Evolutionary conservation across 495 filamentous ascomycete species (phyloP), one percentile per base, ranked within the genome.

Genomic region (Tetracladium marchalianum): DNA sequence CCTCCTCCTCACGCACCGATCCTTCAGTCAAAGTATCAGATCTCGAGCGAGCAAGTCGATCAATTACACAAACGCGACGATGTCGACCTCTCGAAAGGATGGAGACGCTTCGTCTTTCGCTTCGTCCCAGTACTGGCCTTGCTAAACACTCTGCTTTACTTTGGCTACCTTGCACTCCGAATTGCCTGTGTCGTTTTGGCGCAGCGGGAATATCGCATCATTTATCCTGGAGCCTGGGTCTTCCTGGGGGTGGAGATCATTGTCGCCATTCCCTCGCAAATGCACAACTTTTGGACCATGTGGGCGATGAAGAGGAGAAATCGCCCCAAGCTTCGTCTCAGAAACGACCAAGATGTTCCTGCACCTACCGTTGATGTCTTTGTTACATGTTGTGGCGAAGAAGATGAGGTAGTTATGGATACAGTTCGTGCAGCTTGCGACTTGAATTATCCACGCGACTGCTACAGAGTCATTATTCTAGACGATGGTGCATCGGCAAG

Each of bases 391-490:
- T 72, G 68, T 44, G 63, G 66, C 19, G 75, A 77, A 44, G 67
- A 69, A 0, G 58, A 71, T n/a, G 72, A 70, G n/a, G 54, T 77
- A 1, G 61, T 77, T n/a, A 50, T 75, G 11, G 70, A 77, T 49
- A 78, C 74, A 1, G 60, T 67, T 5, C 57, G 63, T 24, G 75
- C 66, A 17, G 65, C 72, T 1, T 58, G 58, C 41, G 59, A 65
- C 31, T 55, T 67, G 35, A 72, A 77, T 44, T 78, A 75, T 53
- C 75, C 75, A 0, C 42, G 13, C 18, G 59, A 74, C 42, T 49
- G 53, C 8, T 72, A 72, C 50, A 53, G 73, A n/a, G 62, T 77
- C 2, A 61, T 76, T 31, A 56, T 77, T 4, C 47, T 69, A 12
- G 74, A 78, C 43, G 75, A 78, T 44, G 71, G 54, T 13, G 51